Percentiles rank a stretch among this genome's conserved stretches.
phyloP scores from a whole-genome alignment of 768 basidiomycete genomes.

The Russula ochroleuca region DNA sequence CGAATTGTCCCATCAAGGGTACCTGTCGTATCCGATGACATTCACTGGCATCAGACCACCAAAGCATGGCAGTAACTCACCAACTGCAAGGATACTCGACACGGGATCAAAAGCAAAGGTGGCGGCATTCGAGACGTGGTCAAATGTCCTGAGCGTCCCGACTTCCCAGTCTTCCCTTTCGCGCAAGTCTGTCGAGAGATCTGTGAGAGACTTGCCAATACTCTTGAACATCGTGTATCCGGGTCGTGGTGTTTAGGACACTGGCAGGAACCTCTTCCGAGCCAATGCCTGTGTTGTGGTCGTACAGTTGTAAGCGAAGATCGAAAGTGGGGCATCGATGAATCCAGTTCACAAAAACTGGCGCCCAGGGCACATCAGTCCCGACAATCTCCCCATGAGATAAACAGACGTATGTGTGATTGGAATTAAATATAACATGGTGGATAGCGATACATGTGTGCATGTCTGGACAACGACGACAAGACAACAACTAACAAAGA shows the following conservation, averaged over 20 bases:
- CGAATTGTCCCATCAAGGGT: constrained; percentile 60
- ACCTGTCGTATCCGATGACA: constrained; percentile 39
- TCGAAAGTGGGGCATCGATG: background rate
- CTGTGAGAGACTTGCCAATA: constrained; percentile 36
- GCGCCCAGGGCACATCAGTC: too few species aligned
- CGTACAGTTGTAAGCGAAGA: background rate
- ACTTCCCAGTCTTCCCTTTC: constrained; percentile 58
- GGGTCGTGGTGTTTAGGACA: background rate
- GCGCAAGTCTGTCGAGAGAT: constrained; percentile 54
- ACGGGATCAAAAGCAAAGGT: constrained; percentile 57
- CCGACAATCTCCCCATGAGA: background rate
- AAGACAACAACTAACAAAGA: background rate
- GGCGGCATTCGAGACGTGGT: constrained; percentile 49
- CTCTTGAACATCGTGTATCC: constrained; percentile 20
- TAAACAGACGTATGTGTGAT: constrained; percentile 5
- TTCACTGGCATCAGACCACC: too few species aligned
- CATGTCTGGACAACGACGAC: background rate
- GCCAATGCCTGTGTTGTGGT: background rate
- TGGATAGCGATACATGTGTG: constrained; percentile 21
- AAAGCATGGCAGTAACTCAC: constrained; percentile 35
- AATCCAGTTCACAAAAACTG: background rate
- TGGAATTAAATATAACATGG: constrained; percentile 24
- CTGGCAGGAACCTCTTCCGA: too few species aligned
- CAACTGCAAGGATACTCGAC: constrained; percentile 56
- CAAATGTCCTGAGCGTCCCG: constrained; percentile 45